A percentile compares a stretch with the other conserved stretches of the same genome.
These are phyloP conservation scores for Blumeria graminis DNA, from an alignment of 2,329 filamentous ascomycete species.

Conservation along the genomic window DNA sequence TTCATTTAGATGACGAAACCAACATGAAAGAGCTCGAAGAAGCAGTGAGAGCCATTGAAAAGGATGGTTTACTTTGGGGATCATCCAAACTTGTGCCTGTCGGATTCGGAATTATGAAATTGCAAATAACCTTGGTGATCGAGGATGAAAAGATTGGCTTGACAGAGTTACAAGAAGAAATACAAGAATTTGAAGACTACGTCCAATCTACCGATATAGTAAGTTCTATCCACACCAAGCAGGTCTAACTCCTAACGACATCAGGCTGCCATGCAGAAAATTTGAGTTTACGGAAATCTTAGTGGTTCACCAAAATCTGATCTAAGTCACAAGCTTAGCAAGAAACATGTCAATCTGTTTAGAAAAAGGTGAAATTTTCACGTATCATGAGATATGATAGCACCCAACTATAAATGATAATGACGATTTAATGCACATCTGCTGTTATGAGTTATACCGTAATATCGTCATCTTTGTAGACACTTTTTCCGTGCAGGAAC, in stretches of 20 bases:
- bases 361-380: too few species aligned
- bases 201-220: slow-evolving; percentile 85
- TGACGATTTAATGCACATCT: too few species aligned
- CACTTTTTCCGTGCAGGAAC: too few species aligned
- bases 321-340: too few species aligned
- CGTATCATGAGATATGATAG: too few species aligned
- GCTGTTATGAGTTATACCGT: too few species aligned
- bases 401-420: too few species aligned
- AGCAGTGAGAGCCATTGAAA: slow-evolving; percentile 59
- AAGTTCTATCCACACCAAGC: slow-evolving; percentile 14
- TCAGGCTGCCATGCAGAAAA: slow-evolving; percentile 64
- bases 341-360: too few species aligned
- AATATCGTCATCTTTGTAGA: too few species aligned
- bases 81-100: slow-evolving; percentile 69
- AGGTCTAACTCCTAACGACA: slow-evolving; percentile 7
- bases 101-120: slow-evolving; percentile 96
- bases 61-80: slow-evolving; percentile 94
- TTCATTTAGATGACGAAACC: slow-evolving; percentile 58
- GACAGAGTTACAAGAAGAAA: slow-evolving; percentile 67
- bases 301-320: too few species aligned
- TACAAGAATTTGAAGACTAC: slow-evolving; percentile 72
- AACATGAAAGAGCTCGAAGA: slow-evolving; percentile 64
- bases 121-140: slow-evolving; percentile 93
- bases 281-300: slow-evolving; percentile 32
- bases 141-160: slow-evolving; percentile 92